Percentiles rank a stretch among this genome's conserved stretches.
Conservation (phyloP, 1,284 basidiomycete genomes). For the Tausonia pullulans region DNA sequence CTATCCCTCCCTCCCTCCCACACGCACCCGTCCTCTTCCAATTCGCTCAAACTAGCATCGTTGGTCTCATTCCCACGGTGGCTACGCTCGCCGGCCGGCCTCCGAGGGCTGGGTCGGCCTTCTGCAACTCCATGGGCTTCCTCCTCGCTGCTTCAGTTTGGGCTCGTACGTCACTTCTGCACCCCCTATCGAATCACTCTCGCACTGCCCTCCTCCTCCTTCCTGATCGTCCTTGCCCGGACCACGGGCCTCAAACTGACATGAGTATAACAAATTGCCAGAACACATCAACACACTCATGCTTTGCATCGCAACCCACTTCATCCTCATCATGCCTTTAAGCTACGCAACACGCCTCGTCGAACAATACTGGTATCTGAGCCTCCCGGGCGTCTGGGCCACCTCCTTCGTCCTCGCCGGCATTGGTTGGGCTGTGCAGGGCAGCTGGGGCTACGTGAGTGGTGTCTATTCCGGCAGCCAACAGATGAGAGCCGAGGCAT, state of each 20-base stretch:
- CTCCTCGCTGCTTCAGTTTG: conserved; percentile 28
- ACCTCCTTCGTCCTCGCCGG: conserved; percentile 24
- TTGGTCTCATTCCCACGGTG: conserved; percentile 3
- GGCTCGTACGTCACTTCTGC: conserved; percentile 23
- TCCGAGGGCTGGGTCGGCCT: conserved; percentile 17
- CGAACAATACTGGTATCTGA: conserved; percentile 30
- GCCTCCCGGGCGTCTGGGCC: conserved; percentile 30
- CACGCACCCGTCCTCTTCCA: background rate
- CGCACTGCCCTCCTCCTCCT: too few species aligned
- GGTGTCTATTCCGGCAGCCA: background rate
- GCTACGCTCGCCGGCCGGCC: conserved; percentile 1
- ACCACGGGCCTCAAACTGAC: too few species aligned
- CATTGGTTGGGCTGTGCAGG: conserved; percentile 28
- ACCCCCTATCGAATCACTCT: too few species aligned
- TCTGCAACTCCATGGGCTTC: conserved; percentile 32
- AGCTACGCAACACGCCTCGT: conserved; percentile 28
- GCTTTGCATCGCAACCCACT: conserved; percentile 32
- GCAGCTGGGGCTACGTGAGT: conserved; percentile 18
- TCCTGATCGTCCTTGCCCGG: too few species aligned
- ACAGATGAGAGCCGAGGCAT: too few species aligned
- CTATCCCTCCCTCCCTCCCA: background rate
- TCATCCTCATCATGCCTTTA: conserved; percentile 35
- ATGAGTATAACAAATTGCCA: background rate
- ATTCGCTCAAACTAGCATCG: background rate
- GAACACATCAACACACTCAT: conserved; percentile 36